A percentile compares a stretch with the other conserved stretches of the same genome.
Conservation (phyloP, 208 protist species). For the Blastocrithidia nonstop region DNA sequence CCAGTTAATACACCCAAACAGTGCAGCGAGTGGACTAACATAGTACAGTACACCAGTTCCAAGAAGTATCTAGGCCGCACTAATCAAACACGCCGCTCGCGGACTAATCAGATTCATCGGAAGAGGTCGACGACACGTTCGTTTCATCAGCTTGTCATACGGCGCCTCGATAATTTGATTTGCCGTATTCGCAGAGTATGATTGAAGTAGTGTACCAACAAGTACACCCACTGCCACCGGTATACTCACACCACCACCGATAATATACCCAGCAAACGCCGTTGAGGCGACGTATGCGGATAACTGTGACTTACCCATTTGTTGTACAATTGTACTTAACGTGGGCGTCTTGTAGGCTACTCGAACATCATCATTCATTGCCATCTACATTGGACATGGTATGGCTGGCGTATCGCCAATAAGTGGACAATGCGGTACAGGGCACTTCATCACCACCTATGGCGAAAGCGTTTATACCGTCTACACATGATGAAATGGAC, state of each 20-base stretch:
- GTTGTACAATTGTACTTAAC: constrained; percentile 16
- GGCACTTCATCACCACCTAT: too few species aligned
- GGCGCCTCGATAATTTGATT: constrained; percentile 76
- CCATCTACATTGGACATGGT: too few species aligned
- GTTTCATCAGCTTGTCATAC: constrained; percentile 81
- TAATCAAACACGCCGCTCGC: constrained; percentile 18
- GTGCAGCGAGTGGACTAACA: constrained; percentile 35
- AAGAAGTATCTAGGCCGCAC: constrained; percentile 25
- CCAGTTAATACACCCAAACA: constrained; percentile 68
- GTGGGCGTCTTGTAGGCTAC: constrained; percentile 14
- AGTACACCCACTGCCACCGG: constrained; percentile 30
- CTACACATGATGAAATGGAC: too few species aligned
- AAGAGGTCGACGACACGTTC: constrained; percentile 74
- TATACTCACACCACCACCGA: constrained; percentile 36
- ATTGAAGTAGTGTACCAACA: constrained; percentile 63
- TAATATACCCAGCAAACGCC: constrained; percentile 54
- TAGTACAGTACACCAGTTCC: constrained; percentile 56
- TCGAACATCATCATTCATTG: too few species aligned
- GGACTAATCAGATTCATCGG: constrained; percentile 54
- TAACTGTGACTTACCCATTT: constrained; percentile 73
- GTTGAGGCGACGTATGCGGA: constrained; percentile 73
- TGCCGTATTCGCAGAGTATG: constrained; percentile 76
- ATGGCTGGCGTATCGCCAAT: too few species aligned
- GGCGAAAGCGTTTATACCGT: too few species aligned
- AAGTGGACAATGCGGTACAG: too few species aligned